These are phyloP conservation scores for Podaxis carcinomalis DNA, from an alignment of 768 basidiomycete genomes.

Conservation along the genomic window DNA sequence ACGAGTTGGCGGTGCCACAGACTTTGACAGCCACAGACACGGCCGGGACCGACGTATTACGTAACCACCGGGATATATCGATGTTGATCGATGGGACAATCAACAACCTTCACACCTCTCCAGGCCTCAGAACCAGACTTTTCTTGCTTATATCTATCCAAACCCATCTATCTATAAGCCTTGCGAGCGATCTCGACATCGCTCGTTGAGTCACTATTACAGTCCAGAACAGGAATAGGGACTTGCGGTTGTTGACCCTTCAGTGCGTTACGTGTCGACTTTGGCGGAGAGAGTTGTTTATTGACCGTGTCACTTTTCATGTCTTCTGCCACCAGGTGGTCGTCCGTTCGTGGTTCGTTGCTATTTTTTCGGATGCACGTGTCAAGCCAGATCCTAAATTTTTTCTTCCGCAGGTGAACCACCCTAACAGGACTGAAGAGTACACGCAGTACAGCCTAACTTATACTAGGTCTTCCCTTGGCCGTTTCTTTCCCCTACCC, in stretches of 20 bases:
- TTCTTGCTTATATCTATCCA: neutral
- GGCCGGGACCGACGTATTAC: neutral
- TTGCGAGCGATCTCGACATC: constrained; percentile 1
- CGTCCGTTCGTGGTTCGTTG: constrained; percentile 63
- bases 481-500: constrained; percentile 11
- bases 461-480: constrained; percentile 10
- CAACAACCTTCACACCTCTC: neutral
- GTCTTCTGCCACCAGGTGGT: constrained; percentile 52
- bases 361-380: constrained; percentile 1
- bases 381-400: constrained; percentile 15
- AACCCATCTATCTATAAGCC: neutral
- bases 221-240: constrained; percentile 73
- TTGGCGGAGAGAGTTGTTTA: neutral
- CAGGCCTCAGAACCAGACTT: neutral
- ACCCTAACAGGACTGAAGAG: constrained; percentile 52
- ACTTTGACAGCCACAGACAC: neutral
- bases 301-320: constrained; percentile 16
- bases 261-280: constrained; percentile 41
- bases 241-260: constrained; percentile 80
- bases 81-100: neutral
- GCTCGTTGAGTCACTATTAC: constrained; percentile 50
- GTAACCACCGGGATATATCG: neutral
- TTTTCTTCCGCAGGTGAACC: constrained; percentile 58
- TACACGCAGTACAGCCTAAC: constrained; percentile 8
- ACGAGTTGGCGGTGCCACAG: neutral